phyloP scores from a whole-genome alignment of 805 yeast species.

The Grigorovia humatica region DNA sequence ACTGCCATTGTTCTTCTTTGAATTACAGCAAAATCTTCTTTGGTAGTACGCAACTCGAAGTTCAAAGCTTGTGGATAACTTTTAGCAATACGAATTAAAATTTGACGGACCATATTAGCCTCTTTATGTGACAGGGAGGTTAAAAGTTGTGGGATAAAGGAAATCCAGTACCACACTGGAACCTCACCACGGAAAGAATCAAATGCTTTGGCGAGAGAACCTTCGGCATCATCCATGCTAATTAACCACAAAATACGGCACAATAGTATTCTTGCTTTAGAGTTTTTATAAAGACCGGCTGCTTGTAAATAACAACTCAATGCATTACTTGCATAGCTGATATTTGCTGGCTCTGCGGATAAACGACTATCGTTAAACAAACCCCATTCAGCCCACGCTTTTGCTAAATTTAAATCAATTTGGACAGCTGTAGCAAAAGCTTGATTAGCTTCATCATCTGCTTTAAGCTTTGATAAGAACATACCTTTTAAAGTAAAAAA shows the following conservation, averaged over 20 bases:
- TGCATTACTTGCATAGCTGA: constrained; percentile 83
- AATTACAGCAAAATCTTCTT: constrained; percentile 82
- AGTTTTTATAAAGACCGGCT: constrained; percentile 89
- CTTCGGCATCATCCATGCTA: constrained; percentile 77
- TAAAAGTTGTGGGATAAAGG: constrained; percentile 88
- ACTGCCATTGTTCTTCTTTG: constrained; percentile 63
- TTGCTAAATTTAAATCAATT: constrained; percentile 84
- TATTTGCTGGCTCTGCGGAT: constrained; percentile 72
- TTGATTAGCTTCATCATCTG: constrained; percentile 91
- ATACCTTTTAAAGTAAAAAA: constrained; percentile 96
- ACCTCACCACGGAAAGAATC: constrained; percentile 90
- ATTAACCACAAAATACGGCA: constrained; percentile 91
- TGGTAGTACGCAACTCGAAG: constrained; percentile 89
- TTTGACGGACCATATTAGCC: constrained; percentile 79
- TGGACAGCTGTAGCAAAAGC: constrained; percentile 98
- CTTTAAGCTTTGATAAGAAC: constrained; percentile 86
- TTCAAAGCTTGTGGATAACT: constrained; percentile 96
- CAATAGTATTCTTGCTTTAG: constrained; percentile 76
- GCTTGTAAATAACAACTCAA: constrained; percentile 95
- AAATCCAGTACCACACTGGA: constrained; percentile 99
- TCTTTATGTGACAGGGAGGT: constrained; percentile 86
- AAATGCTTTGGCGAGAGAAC: constrained; percentile 75
- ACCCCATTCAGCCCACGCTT: constrained; percentile 99
- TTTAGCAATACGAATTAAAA: constrained; percentile 86
- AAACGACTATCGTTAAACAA: constrained; percentile 81